phyloP scores from a whole-genome alignment of 352 stramenopile species.

The Thraustotheca clavata region DNA sequence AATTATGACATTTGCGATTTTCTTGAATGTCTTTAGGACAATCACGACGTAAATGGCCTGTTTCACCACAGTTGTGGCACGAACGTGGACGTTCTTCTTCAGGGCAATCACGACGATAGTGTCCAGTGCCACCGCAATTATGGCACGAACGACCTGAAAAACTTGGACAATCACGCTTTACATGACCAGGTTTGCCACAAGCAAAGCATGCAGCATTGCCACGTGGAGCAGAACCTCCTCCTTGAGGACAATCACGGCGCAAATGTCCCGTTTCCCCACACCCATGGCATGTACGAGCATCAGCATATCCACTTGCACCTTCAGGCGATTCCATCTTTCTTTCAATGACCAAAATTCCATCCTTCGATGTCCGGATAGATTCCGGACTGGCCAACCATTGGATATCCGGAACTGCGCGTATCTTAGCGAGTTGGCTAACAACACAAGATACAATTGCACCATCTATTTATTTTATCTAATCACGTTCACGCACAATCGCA shows the following conservation, averaged over 20 bases:
- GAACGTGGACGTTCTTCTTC: conserved; percentile 63
- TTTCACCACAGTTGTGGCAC: conserved; percentile 74
- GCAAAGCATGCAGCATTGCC: conserved; percentile 48
- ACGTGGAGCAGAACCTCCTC: conserved; percentile 21
- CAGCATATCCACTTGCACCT: no score
- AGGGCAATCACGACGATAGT: conserved; percentile 73
- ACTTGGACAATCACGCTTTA: conserved; percentile 75
- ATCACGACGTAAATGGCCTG: conserved; percentile 58
- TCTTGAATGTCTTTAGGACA: conserved; percentile 60
- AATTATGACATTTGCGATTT: conserved; percentile 70
- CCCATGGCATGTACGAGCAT: conserved; percentile 72
- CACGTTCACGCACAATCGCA: conserved; percentile 54
- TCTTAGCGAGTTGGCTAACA: no score
- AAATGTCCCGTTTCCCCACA: conserved; percentile 67
- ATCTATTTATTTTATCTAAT: no score
- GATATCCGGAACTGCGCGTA: no score
- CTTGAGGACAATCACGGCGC: conserved; percentile 64
- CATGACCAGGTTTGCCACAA: conserved; percentile 69
- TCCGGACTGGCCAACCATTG: no score
- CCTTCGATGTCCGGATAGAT: no score
- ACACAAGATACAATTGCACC: no score
- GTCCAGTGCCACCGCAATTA: conserved; percentile 69
- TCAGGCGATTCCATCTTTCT: no score
- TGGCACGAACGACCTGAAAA: conserved; percentile 55
- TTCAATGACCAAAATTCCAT: no score